A percentile compares a stretch with the other conserved stretches of the same genome.
phyloP scores from a whole-genome alignment of 208 protist species.

The Acanthamoeba royreba region DNA sequence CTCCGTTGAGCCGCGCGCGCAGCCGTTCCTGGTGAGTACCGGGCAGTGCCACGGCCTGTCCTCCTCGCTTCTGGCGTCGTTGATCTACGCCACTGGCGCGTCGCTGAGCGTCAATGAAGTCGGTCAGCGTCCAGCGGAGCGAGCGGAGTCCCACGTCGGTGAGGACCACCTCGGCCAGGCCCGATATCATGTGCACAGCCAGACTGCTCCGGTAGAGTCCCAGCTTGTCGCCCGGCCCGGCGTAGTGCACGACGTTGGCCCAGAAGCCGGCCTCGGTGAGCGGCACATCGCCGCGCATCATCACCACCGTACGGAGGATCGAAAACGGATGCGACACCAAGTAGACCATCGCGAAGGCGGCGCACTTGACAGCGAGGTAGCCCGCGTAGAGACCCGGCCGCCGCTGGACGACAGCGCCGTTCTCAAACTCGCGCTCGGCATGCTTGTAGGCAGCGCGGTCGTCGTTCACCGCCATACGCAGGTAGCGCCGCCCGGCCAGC shows the following conservation, averaged over 20 bases:
- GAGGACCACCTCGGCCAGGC: background rate
- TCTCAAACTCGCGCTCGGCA: background rate
- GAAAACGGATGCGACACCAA: background rate
- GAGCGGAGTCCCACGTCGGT: background rate
- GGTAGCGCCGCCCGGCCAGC: background rate
- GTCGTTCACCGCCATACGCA: background rate
- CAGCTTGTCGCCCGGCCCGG: background rate
- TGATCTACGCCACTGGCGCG: background rate
- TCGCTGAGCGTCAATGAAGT: background rate
- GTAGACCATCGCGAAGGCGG: background rate
- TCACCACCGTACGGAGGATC: background rate
- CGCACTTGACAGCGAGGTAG: background rate
- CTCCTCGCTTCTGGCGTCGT: background rate
- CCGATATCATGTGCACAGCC: background rate
- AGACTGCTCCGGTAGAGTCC: constrained; percentile 28
- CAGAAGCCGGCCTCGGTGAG: background rate
- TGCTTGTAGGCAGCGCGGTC: background rate
- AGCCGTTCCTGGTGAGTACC: background rate
- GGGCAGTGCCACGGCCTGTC: too few species aligned
- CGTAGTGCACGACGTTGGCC: background rate
- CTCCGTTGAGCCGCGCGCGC: background rate
- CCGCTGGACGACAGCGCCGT: background rate
- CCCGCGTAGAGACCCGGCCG: constrained; percentile 13
- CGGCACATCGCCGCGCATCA: background rate
- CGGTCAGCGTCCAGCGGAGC: background rate